These are phyloP conservation scores for Taphrina confusa DNA, from an alignment of 1,139 yeast species.

Conservation along the genomic window DNA sequence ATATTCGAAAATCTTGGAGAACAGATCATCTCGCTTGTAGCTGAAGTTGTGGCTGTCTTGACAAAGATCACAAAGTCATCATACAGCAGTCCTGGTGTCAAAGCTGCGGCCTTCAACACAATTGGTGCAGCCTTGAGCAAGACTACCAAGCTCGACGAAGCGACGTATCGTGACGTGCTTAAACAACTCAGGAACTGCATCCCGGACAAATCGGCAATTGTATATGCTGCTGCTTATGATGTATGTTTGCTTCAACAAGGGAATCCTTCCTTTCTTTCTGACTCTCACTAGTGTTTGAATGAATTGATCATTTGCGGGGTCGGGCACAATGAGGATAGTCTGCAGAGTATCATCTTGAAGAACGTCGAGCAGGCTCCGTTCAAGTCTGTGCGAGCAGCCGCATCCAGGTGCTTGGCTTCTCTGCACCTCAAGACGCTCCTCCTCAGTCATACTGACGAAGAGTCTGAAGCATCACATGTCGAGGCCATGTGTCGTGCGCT, in stretches of 20 bases:
- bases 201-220: conserved; percentile 45
- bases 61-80: conserved; percentile 10
- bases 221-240: conserved; percentile 45
- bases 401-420: conserved; percentile 41
- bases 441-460: conserved; percentile 8
- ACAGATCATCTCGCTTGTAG: conserved; percentile 43
- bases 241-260: conserved; percentile 38
- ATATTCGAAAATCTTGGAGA: conserved; percentile 39
- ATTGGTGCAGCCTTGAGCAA: conserved; percentile 42
- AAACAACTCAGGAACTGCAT: conserved; percentile 43
- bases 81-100: conserved; percentile 43
- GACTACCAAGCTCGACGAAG: conserved; percentile 46
- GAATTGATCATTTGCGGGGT: conserved; percentile 14
- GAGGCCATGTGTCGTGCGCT: background rate
- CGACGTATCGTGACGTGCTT: conserved; percentile 46
- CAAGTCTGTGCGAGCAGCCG: conserved; percentile 44
- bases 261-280: background rate
- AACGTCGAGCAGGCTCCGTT: conserved; percentile 17
- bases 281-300: conserved; percentile 5
- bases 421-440: conserved; percentile 43
- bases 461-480: conserved; percentile 9
- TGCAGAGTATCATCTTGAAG: conserved; percentile 12
- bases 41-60: conserved; percentile 11
- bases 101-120: conserved; percentile 42
- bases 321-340: background rate